A percentile compares a stretch with the other conserved stretches of the same genome.
phyloP scores from a whole-genome alignment of 2,329 filamentous ascomycete genomes.

The Xylariaceae sp. region DNA sequence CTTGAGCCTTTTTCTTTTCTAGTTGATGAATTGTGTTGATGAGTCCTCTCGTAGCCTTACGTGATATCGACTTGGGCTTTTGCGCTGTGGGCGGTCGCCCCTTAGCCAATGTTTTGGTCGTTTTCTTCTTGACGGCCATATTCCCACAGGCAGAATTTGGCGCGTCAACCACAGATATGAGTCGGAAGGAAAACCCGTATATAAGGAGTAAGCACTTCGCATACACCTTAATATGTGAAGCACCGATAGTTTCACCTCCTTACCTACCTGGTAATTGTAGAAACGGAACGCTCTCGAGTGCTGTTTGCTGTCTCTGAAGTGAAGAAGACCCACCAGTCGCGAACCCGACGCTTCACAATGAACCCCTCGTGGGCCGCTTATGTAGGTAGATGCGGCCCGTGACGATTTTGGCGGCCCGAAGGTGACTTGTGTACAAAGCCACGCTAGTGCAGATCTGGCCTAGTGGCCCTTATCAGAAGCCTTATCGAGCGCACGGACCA shows the following conservation, averaged over 20 bases:
- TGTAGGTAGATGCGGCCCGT: neutral
- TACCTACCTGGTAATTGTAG: too few relatives aligned
- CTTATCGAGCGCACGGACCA: conserved; percentile 18
- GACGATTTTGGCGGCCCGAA: neutral
- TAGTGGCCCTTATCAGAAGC: neutral
- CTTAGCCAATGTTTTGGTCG: conserved; percentile 42
- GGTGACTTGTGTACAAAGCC: neutral
- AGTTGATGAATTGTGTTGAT: conserved; percentile 63
- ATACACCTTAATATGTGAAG: too few relatives aligned
- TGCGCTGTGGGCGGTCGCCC: conserved; percentile 54
- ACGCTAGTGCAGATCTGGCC: too few relatives aligned
- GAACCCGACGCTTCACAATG: too few relatives aligned
- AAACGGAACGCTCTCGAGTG: too few relatives aligned
- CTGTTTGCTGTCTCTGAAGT: too few relatives aligned
- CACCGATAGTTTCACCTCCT: too few relatives aligned
- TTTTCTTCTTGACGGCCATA: conserved; percentile 46
- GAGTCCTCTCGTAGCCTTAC: conserved; percentile 57
- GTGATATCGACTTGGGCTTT: conserved; percentile 53
- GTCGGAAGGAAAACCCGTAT: neutral
- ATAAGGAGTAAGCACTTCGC: neutral
- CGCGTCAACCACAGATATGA: neutral
- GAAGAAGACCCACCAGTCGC: too few relatives aligned
- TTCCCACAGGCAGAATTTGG: neutral
- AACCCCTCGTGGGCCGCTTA: neutral
- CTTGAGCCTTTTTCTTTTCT: conserved; percentile 57